These are phyloP conservation scores for Leucaena leucocephala DNA, from an alignment of 306 rosid genomes.

Conservation along the genomic window DNA sequence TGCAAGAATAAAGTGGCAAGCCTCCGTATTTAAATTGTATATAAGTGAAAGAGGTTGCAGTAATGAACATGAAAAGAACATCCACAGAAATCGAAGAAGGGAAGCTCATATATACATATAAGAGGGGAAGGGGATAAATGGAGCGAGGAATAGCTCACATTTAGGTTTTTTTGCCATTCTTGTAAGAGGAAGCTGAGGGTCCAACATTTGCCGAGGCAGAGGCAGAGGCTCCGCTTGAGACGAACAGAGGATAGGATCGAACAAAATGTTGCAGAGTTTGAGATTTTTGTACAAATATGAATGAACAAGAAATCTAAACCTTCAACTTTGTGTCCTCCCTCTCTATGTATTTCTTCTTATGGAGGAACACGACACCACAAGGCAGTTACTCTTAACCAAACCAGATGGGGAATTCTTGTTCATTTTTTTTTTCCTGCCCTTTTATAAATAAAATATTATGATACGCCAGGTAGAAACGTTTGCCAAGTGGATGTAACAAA, in stretches of 20 bases:
- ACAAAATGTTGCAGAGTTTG: background rate
- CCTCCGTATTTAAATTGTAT: no score
- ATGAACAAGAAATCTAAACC: background rate
- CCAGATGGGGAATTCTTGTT: no score
- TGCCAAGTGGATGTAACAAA: background rate
- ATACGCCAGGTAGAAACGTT: background rate
- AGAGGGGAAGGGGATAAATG: no score
- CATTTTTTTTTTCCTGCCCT: no score
- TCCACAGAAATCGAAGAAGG: background rate
- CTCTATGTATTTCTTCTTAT: background rate
- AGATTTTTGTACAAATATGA: background rate
- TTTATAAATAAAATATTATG: no score
- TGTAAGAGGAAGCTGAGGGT: constrained; percentile 17
- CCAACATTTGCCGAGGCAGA: constrained; percentile 3
- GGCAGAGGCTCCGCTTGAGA: background rate
- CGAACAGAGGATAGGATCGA: background rate
- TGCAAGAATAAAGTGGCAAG: background rate
- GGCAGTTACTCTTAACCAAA: background rate
- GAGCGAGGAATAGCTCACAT: constrained; percentile 31
- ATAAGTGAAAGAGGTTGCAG: no score
- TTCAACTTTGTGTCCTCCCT: background rate
- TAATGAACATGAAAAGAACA: no score
- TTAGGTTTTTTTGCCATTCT: constrained; percentile 42
- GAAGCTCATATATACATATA: background rate
- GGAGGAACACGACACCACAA: background rate